Percentiles rank a stretch among this genome's conserved stretches.
These are phyloP conservation scores for Phytopythium ostracodes DNA, from an alignment of 352 stramenopile genomes.

Conservation along the genomic window DNA sequence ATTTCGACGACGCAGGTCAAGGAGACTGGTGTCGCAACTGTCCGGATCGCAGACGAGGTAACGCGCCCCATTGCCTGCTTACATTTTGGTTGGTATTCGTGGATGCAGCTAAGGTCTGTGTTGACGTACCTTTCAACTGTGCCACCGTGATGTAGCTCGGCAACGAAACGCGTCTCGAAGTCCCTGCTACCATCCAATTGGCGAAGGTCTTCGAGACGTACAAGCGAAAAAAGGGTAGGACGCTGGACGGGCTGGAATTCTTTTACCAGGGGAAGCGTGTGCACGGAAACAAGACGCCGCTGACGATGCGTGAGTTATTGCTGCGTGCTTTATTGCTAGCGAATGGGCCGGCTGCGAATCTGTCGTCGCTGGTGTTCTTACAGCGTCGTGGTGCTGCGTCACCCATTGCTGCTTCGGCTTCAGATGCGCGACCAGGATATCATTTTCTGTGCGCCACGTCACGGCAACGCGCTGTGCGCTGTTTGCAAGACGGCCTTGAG, in stretches of 20 bases:
- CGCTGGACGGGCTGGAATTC: background rate
- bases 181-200: background rate
- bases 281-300: background rate
- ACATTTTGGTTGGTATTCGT: no score
- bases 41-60: conserved; percentile 1
- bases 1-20: background rate
- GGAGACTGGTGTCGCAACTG: background rate
- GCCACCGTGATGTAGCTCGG: background rate
- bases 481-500: background rate
- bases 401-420: background rate
- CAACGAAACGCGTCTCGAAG: background rate
- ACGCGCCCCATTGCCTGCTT: no score
- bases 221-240: background rate
- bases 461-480: background rate
- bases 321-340: background rate
- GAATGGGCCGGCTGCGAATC: no score
- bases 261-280: background rate
- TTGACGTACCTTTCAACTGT: background rate
- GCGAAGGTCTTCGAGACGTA: background rate
- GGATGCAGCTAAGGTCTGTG: background rate
- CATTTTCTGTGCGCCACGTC: background rate
- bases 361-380: background rate
- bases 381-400: background rate
- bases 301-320: background rate
- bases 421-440: background rate